Conservation (phyloP, 352 stramenopile genomes). For the Globisporangium splendens region DNA sequence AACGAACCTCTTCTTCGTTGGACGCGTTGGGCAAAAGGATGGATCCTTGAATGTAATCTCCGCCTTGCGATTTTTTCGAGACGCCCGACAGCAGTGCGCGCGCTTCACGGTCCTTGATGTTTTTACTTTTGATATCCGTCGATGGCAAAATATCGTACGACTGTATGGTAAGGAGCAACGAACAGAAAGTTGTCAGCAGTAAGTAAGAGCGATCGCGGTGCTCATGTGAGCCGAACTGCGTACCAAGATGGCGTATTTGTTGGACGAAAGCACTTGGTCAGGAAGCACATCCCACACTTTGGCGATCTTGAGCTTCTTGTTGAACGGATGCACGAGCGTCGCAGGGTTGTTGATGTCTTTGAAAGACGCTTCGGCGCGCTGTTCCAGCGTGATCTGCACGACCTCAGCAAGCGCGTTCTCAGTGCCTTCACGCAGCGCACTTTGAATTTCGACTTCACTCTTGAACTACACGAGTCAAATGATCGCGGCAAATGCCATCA, state of each 20-base stretch:
- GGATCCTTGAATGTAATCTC: constrained; percentile 69
- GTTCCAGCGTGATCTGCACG: constrained; percentile 61
- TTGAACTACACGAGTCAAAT: constrained; percentile 40
- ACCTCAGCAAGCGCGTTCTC: constrained; percentile 78
- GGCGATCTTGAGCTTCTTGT: constrained; percentile 75
- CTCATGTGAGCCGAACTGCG: constrained; percentile 7
- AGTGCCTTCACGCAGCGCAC: constrained; percentile 71
- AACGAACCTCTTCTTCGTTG: constrained; percentile 49
- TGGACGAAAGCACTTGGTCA: constrained; percentile 68
- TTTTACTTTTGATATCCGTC: constrained; percentile 74
- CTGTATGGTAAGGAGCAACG: constrained; percentile 19
- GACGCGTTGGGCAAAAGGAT: constrained; percentile 62
- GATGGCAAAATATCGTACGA: constrained; percentile 86
- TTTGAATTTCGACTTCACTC: constrained; percentile 84
- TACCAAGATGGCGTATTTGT: constrained; percentile 84
- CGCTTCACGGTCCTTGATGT: constrained; percentile 59
- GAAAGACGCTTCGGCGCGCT: constrained; percentile 81
- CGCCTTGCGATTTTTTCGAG: constrained; percentile 53
- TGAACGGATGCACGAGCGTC: constrained; percentile 76
- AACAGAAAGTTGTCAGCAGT: background rate
- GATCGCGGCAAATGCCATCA: background rate
- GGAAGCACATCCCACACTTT: constrained; percentile 84
- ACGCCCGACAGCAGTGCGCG: constrained; percentile 72
- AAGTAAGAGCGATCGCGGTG: no score
- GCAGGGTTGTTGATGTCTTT: constrained; percentile 59